A percentile compares a stretch with the other conserved stretches of the same genome.
Conservation (phyloP, 2,329 filamentous ascomycete genomes). For the Colletotrichum costaricense region DNA sequence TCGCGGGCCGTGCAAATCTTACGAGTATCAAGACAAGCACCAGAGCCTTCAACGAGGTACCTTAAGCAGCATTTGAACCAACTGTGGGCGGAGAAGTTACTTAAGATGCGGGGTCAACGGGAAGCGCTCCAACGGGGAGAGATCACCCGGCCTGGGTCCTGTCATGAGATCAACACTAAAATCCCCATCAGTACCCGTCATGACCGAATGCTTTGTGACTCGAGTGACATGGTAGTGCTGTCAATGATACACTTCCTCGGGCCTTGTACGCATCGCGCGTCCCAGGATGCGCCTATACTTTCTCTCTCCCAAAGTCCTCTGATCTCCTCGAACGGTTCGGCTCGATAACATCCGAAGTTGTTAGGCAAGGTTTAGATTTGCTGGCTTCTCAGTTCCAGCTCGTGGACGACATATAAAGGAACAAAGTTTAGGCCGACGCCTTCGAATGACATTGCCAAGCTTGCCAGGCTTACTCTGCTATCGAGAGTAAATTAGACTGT, state of each 20-base stretch:
- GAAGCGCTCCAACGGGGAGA: background rate
- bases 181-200: no score
- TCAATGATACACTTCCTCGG: background rate
- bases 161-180: background rate
- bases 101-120: background rate
- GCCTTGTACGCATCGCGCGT: background rate
- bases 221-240: background rate
- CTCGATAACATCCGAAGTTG: background rate
- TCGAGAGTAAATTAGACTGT: background rate
- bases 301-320: background rate
- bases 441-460: background rate
- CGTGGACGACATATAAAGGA: no score
- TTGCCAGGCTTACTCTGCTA: no score
- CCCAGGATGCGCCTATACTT: background rate
- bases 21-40: no score
- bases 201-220: background rate
- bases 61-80: background rate
- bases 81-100: background rate
- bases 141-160: background rate
- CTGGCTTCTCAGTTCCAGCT: no score
- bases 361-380: background rate
- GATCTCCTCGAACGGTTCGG: background rate
- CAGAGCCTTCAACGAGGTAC: no score
- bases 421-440: no score
- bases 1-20: no score